Evolutionary conservation across 1,284 basidiomycete species (phyloP), one percentile per base, ranked within the genome.

Genomic region (Coniophora puteana): DNA sequence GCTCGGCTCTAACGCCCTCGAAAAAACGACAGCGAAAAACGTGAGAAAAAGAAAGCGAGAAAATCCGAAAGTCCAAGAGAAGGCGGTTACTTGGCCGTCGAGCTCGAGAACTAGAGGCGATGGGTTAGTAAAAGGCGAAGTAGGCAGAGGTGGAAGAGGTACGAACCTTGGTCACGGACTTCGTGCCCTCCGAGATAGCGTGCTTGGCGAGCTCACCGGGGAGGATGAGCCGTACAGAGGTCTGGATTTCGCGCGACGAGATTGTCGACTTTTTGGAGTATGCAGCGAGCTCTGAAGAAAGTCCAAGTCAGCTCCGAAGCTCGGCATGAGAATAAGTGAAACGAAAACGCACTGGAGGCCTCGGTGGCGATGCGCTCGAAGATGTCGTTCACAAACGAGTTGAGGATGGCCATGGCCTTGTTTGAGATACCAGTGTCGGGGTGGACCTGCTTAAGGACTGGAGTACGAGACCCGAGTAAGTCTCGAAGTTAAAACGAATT

Each of bases 261-360:
- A 94, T 93, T 40, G 91, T 95, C 10, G 89, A 91, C 70, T 92
- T 92, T 76, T 93, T 92, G 49, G 90, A 93, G 77, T 94, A 93
- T 4, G 84, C 76, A 27, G 91, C 90, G 51, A 95, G 86, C 73
- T 93, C 83, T 85, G 72, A 18, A 43, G 32, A 8, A 41, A 38
- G 42, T 17, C 34, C 18, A 20, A 35, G n/a, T n/a, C n/a, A n/a
- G n/a, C n/a, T n/a, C n/a, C n/a, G n/a, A n/a, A n/a, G n/a, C n/a
- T 90, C 87, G 58, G 91, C 13, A n/a, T 11, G 17, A 6, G 8
- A 2, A 14, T 27, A 3, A 17, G 14, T n/a, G n/a, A n/a, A n/a
- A n/a, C n/a, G n/a, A 25, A 17, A n/a, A 78, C 78, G 60, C 42
- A 82, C 78, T 90, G 50, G 84, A 87, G 7, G 88, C 87, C 62